Base-by-base conservation (phyloP, 371 early-diverging fungal genomes). In the Dichotomocladium elegans region DNA sequence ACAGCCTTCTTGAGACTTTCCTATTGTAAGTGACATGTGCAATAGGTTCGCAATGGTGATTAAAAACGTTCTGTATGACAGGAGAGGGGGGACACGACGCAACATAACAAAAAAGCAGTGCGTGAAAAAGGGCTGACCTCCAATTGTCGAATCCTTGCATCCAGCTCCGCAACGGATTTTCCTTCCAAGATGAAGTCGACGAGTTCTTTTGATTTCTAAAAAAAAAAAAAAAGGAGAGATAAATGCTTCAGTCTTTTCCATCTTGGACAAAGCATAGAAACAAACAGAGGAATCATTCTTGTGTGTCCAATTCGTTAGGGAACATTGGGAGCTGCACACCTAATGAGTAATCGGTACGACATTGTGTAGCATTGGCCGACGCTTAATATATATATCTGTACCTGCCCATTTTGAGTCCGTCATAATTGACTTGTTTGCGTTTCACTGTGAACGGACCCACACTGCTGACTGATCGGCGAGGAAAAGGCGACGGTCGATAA, bases 401-500 rank as follows among this genome's bases (percentile, higher is more conserved):
- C 46, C 58, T 60, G 33, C 57, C 45, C 37, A 54, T 44, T 34
- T 70, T 66, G 46, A 70, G 24, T 41, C 56, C 35, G 53, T 61
- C 53, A 27, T 61, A 66, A 37, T 70, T 70, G 49, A 70, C 58
- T 46, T 70, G 58, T 49, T 70, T 70, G 28, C 70, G 51, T 42
- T 70, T 70, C 6, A 70, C 60, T 29, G 43, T 49, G 19, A 60
- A 50, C 8, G 55, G 44, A 14, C 40, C 33, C 12, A 31, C 44
- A 22, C 37, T 43, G 21, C 43, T 53, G 19, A 12, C 41, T 6
- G 44, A 53, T 48, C 49, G 49, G 11, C 53, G 31, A 17, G 48
- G 40, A 43, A 35, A 42, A 41, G 40, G 34, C 5, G 34, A 47
- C 11, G 42, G 41, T 41, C 34, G 41, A 26, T 27, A 28, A 9